Percentiles rank a stretch among this genome's conserved stretches.
Conservation (phyloP, 2,329 filamentous ascomycete genomes). For the Aspergillus niger region DNA sequence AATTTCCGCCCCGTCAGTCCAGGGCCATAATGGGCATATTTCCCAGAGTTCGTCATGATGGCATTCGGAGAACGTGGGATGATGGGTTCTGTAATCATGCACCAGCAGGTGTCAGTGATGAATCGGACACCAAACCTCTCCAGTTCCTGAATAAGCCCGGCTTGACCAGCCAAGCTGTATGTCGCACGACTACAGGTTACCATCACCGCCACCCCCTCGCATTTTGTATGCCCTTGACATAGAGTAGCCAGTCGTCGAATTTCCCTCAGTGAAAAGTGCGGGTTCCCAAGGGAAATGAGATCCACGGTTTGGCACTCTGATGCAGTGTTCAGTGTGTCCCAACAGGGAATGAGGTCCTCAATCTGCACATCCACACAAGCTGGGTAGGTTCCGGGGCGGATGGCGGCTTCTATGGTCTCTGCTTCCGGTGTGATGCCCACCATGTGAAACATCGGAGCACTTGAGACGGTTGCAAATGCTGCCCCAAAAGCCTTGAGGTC, state of each 20-base stretch:
- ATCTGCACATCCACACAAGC: not conserved
- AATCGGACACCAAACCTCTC: conserved; percentile 43
- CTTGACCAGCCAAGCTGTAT: conserved; percentile 25
- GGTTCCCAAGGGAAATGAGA: conserved; percentile 50
- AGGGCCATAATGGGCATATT: conserved; percentile 49
- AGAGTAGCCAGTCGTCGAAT: not conserved
- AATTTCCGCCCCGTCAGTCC: conserved; percentile 26
- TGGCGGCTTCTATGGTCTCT: not conserved
- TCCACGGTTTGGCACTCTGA: conserved; percentile 27
- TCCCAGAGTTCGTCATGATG: conserved; percentile 51
- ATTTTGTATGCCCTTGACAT: conserved; percentile 27
- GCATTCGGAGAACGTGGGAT: conserved; percentile 30
- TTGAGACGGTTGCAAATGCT: conserved; percentile 47
- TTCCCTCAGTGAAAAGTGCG: conserved; percentile 46
- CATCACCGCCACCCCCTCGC: conserved; percentile 9
- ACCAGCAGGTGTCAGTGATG: conserved; percentile 53
- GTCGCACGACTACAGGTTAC: conserved; percentile 27
- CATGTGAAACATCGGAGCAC: conserved; percentile 51
- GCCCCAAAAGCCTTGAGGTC: conserved; percentile 50
- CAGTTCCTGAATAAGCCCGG: conserved; percentile 33
- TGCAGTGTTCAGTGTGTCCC: conserved; percentile 25
- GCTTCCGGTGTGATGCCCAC: conserved; percentile 45
- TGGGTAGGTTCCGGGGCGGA: not conserved
- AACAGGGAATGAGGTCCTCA: conserved; percentile 14
- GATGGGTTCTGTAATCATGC: conserved; percentile 48